A percentile compares a stretch with the other conserved stretches of the same genome.
Conservation (phyloP, 2,329 filamentous ascomycete species). For the Stachybotrys chartarum region DNA sequence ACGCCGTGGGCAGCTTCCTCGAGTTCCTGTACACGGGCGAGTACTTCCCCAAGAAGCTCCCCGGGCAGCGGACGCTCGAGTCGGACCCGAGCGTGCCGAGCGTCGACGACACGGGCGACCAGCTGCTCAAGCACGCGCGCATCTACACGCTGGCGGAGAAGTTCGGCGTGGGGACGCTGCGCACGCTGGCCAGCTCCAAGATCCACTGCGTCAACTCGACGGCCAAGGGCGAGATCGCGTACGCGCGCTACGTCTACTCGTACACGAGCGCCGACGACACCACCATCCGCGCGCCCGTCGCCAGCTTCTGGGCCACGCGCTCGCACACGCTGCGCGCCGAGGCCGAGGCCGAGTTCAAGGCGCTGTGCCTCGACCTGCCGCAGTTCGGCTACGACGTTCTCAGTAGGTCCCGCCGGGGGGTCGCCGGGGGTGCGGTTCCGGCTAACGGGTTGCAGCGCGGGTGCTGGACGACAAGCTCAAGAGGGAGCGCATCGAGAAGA, state of each 20-base stretch:
- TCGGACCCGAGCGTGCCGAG: constrained; percentile 55
- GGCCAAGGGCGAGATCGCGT: constrained; percentile 82
- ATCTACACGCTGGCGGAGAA: constrained; percentile 85
- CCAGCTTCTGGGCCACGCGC: constrained; percentile 82
- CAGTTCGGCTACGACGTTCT: constrained; percentile 92
- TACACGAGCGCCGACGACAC: constrained; percentile 63
- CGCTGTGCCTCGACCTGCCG: constrained; percentile 80
- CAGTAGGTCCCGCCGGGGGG: constrained; percentile 39
- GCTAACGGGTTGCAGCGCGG: constrained; percentile 37
- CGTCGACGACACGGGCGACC: constrained; percentile 70
- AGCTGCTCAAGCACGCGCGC: constrained; percentile 81
- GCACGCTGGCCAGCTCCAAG: constrained; percentile 74
- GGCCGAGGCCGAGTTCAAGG: constrained; percentile 77
- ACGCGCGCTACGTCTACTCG: constrained; percentile 84
- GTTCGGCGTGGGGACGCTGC: constrained; percentile 61
- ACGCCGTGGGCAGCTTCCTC: constrained; percentile 31
- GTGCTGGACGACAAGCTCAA: constrained; percentile 62
- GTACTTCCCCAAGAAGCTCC: constrained; percentile 65
- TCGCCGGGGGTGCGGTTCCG: neutral
- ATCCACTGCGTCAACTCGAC: constrained; percentile 88
- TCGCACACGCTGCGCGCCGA: constrained; percentile 77
- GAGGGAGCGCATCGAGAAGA: constrained; percentile 53
- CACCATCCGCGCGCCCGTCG: constrained; percentile 72
- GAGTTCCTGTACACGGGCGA: constrained; percentile 34
- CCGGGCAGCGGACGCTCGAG: constrained; percentile 61